These are phyloP conservation scores for Cornus suecica DNA, from an alignment of 148 eudicot species.

Conservation along the genomic window DNA sequence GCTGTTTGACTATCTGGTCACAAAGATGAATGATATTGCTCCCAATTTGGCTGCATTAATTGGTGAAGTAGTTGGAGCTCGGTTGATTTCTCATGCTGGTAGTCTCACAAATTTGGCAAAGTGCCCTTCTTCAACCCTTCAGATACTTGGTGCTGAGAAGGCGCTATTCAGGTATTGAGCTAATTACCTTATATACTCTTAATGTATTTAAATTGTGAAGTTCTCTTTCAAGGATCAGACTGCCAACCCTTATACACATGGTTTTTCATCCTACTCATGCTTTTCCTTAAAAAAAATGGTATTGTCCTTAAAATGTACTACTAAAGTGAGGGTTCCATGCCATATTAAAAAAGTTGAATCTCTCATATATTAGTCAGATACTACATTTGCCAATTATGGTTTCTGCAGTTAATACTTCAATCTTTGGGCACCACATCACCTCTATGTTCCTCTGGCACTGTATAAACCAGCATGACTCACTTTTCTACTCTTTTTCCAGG, in stretches of 20 bases:
- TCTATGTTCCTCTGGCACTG: background rate
- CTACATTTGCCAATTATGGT: background rate
- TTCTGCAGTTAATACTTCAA: background rate
- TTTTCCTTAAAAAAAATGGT: background rate
- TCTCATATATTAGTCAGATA: background rate
- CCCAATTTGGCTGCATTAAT: constrained; percentile 93
- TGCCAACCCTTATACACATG: background rate
- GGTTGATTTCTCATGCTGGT: constrained; percentile 96
- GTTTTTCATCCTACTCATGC: background rate
- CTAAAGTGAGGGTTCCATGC: background rate
- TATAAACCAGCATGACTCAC: background rate
- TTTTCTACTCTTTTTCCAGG: constrained; percentile 34
- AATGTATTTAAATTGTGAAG: background rate
- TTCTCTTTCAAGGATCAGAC: background rate
- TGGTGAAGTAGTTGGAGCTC: constrained; percentile 98
- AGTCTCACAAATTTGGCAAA: constrained; percentile 96
- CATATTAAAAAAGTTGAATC: background rate
- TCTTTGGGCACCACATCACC: background rate
- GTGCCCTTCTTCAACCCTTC: constrained; percentile 96
- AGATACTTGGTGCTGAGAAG: constrained; percentile 97
- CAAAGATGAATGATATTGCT: constrained; percentile 92
- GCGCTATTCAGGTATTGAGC: constrained; percentile 79
- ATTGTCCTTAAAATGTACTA: background rate
- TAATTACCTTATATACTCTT: background rate
- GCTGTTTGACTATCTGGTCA: constrained; percentile 76